These are phyloP conservation scores for Penicillium canariense DNA, from an alignment of 495 filamentous ascomycete genomes.

Conservation along the genomic window DNA sequence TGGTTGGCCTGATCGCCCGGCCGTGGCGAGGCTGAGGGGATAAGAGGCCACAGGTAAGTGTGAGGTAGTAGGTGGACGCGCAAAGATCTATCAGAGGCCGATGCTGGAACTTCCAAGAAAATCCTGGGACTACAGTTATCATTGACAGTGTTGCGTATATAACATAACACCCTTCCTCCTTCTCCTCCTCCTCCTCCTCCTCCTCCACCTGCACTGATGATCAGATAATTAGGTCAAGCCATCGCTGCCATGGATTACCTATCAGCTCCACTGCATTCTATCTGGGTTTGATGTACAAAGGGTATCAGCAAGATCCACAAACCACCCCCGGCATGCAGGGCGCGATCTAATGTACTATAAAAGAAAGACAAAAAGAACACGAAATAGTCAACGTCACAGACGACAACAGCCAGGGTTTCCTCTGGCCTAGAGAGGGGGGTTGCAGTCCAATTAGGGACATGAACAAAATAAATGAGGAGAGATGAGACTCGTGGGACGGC, in stretches of 20 bases:
- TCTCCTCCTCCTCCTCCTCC: too few species aligned
- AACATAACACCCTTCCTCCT: too few species aligned
- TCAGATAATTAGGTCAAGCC: background rate
- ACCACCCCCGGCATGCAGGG: conserved; percentile 20
- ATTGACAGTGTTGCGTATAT: background rate
- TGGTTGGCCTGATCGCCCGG: background rate
- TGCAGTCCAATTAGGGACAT: background rate
- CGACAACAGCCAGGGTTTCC: background rate
- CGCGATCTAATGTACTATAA: conserved; percentile 32
- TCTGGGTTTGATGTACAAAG: conserved; percentile 34
- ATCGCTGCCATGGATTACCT: conserved; percentile 18
- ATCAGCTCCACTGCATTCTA: conserved; percentile 28
- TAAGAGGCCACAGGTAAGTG: background rate
- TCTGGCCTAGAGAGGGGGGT: background rate
- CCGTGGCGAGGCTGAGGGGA: background rate
- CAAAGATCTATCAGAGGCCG: background rate
- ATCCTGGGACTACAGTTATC: background rate
- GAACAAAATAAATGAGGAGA: background rate
- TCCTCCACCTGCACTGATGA: background rate
- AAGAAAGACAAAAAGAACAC: conserved; percentile 4
- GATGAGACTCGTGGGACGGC: conserved; percentile 28
- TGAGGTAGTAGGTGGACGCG: background rate
- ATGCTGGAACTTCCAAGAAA: background rate
- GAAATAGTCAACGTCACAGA: conserved; percentile 9
- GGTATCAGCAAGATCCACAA: conserved; percentile 28